phyloP scores from a whole-genome alignment of 306 rosid species.

The Sphenostylis stenocarpa region DNA sequence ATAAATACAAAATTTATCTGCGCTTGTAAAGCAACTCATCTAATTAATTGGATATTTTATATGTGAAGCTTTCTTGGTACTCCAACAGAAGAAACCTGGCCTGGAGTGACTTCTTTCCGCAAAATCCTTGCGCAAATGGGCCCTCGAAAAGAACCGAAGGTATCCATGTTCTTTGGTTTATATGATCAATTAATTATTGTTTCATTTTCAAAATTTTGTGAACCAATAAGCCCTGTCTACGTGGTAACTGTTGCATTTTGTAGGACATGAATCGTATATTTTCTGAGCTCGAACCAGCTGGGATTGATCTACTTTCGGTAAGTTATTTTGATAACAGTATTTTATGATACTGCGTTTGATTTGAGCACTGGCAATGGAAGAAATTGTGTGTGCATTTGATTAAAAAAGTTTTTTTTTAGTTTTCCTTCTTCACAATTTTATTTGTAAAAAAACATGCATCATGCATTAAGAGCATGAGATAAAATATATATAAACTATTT shows the following conservation, averaged over 20 bases:
- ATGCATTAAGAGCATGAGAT: no score
- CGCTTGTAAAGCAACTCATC: background rate
- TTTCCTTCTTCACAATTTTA: no score
- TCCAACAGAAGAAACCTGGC: conserved; percentile 32
- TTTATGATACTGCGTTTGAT: no score
- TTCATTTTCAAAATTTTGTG: background rate
- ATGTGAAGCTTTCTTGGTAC: conserved; percentile 23
- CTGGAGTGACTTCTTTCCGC: conserved; percentile 8
- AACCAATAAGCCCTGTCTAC: background rate
- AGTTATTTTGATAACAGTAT: conserved; percentile 12
- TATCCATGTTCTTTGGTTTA: background rate
- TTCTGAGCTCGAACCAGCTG: background rate
- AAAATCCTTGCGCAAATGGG: no score
- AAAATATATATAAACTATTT: no score
- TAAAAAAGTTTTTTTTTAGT: no score
- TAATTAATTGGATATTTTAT: background rate
- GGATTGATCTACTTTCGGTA: conserved; percentile 27
- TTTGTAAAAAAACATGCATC: no score
- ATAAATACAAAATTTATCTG: background rate
- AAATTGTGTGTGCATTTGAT: no score
- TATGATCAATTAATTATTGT: background rate
- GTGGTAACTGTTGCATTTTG: background rate
- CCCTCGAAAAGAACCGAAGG: background rate
- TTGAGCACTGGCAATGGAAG: no score
- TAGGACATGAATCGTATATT: background rate